Evolutionary conservation across 345 rosid genomes (phyloP).

Genomic region (Rubroshorea leprosula): DNA sequence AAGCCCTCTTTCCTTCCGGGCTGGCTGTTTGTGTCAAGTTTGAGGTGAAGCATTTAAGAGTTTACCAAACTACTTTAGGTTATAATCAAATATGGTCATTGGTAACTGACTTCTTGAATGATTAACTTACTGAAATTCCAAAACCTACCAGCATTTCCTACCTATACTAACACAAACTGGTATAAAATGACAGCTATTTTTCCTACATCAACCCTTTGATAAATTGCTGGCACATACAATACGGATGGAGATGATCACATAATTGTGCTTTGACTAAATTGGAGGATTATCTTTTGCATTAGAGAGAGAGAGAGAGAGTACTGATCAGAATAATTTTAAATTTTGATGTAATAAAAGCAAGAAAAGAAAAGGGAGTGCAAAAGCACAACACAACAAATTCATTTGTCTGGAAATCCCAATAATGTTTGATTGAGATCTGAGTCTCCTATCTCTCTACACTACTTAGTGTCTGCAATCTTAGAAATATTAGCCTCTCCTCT

Average conservation of each 20-base stretch:
- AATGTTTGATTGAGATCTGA: background rate
- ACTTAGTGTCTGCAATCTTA: background rate
- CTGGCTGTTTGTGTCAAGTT: too few relatives aligned
- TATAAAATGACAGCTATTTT: background rate
- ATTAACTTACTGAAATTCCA: background rate
- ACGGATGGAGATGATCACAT: background rate
- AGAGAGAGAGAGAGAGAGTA: background rate
- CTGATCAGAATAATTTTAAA: too few relatives aligned
- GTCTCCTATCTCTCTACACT: background rate
- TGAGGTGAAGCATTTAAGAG: background rate
- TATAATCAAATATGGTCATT: too few relatives aligned
- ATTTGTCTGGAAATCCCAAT: background rate
- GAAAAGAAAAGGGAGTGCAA: too few relatives aligned
- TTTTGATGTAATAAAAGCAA: too few relatives aligned
- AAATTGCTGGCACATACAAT: background rate
- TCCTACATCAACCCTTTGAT: background rate
- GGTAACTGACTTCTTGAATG: background rate
- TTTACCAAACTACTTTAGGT: too few relatives aligned
- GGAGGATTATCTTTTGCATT: background rate
- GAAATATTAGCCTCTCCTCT: too few relatives aligned
- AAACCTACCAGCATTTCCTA: background rate
- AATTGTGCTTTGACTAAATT: background rate
- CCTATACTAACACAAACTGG: background rate
- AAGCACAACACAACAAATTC: too few relatives aligned
- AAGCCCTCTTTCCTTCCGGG: too few relatives aligned